phyloP scores from a whole-genome alignment of 2,329 filamentous ascomycete species.

The Parafenestella ontariensis region DNA sequence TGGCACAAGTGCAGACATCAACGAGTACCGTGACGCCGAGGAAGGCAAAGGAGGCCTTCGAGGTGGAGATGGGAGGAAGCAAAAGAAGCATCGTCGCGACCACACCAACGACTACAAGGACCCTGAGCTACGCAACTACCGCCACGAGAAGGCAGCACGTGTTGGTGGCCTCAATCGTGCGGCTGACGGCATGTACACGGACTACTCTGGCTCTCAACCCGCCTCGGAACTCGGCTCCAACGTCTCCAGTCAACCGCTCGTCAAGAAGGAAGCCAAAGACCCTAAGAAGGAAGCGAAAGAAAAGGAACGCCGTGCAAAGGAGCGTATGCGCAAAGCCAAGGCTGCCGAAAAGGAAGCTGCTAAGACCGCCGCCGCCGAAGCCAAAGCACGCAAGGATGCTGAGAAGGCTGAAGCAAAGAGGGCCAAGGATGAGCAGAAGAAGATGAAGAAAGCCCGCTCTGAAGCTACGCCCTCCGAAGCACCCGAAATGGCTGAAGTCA shows the following conservation, averaged over 20 bases:
- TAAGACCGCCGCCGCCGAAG: constrained; percentile 42
- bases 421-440: constrained; percentile 52
- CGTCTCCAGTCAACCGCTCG: constrained; percentile 53
- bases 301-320: constrained; percentile 54
- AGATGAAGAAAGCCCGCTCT: constrained; percentile 49
- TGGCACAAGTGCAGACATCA: constrained; percentile 52
- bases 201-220: constrained; percentile 72
- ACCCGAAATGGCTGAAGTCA: constrained; percentile 38
- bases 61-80: constrained; percentile 47
- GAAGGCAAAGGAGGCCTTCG: constrained; percentile 53
- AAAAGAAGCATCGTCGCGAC: constrained; percentile 59
- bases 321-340: constrained; percentile 59
- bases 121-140: constrained; percentile 78
- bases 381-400: constrained; percentile 55
- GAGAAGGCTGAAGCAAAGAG: constrained; percentile 45
- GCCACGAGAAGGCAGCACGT: constrained; percentile 82
- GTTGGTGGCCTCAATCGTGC: constrained; percentile 89
- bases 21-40: constrained; percentile 50
- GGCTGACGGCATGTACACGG: constrained; percentile 79
- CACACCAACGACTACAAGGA: constrained; percentile 61
- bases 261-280: constrained; percentile 50
- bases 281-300: constrained; percentile 49
- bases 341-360: constrained; percentile 48
- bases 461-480: constrained; percentile 38
- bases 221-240: constrained; percentile 62